phyloP scores from a whole-genome alignment of 2,329 filamentous ascomycete genomes.

The Colletotrichum coccodes region DNA sequence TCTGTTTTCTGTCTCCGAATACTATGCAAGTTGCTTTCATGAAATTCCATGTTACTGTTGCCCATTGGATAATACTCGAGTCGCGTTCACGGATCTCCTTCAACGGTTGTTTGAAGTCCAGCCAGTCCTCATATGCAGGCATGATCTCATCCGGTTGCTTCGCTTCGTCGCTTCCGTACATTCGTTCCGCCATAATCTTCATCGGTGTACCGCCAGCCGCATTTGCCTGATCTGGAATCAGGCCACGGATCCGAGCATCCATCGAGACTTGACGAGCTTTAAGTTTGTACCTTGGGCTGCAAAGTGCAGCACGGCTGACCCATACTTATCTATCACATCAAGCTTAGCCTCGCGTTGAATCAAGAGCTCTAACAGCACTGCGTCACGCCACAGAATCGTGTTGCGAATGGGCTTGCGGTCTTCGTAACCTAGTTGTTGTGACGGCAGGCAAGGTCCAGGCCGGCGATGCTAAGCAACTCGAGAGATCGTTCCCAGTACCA shows the following conservation, averaged over 20 bases:
- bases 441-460: conserved; percentile 7
- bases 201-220: conserved; percentile 13
- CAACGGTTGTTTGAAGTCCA: conserved; percentile 7
- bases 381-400: conserved; percentile 14
- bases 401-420: conserved; percentile 8
- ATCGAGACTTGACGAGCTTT: conserved; percentile 4
- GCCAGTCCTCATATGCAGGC: neutral
- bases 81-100: conserved; percentile 3
- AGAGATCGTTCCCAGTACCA: conserved; percentile 13
- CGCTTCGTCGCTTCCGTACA: neutral
- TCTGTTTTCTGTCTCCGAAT: too few species aligned
- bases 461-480: neutral
- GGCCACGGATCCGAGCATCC: neutral
- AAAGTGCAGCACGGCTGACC: neutral
- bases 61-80: neutral
- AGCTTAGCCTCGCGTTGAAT: neutral
- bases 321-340: neutral
- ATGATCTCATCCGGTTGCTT: conserved; percentile 5
- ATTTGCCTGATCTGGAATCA: neutral
- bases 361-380: neutral
- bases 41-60: neutral
- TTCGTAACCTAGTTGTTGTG: neutral
- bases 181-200: conserved; percentile 10
- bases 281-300: neutral
- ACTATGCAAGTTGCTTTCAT: neutral